Evolutionary conservation across 257 asterid genomes (phyloP).

Genomic region (Rauvolfia tetraphylla): DNA sequence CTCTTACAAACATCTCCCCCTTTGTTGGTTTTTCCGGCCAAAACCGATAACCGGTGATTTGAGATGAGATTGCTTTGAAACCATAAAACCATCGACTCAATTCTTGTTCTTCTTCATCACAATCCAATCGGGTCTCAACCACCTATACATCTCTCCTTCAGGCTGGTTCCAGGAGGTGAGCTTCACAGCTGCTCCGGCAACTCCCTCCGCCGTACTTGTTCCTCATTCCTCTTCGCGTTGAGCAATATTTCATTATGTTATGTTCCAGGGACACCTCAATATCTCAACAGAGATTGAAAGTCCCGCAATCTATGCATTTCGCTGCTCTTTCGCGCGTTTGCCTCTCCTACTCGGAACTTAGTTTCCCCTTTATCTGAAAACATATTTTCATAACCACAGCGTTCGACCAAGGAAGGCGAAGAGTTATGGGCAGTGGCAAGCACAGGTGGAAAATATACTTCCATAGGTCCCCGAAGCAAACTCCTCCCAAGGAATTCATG

Average conservation of each 20-base stretch:
- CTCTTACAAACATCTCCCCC: too few species aligned
- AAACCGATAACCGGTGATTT: not conserved
- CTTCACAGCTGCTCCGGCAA: not conserved
- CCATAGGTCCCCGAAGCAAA: constrained; percentile 43
- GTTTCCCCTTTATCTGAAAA: not conserved
- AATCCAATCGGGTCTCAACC: too few species aligned
- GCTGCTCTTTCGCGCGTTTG: constrained; percentile 49
- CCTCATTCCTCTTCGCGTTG: not conserved
- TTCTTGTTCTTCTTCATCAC: too few species aligned
- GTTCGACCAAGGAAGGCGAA: not conserved
- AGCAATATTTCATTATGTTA: not conserved
- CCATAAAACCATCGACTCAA: not conserved
- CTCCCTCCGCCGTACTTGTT: not conserved
- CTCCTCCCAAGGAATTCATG: constrained; percentile 54
- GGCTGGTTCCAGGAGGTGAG: too few species aligned
- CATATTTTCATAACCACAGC: not conserved
- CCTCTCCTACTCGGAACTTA: too few species aligned
- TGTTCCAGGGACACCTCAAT: not conserved
- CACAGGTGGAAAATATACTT: constrained; percentile 71
- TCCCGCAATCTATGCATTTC: constrained; percentile 50
- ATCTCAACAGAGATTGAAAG: constrained; percentile 12
- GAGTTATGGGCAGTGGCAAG: constrained; percentile 44
- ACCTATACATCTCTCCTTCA: too few species aligned
- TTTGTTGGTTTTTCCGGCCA: too few species aligned
- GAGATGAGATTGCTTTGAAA: not conserved